phyloP scores from a whole-genome alignment of 2,329 filamentous ascomycete species.

The Trichoderma sp. region DNA sequence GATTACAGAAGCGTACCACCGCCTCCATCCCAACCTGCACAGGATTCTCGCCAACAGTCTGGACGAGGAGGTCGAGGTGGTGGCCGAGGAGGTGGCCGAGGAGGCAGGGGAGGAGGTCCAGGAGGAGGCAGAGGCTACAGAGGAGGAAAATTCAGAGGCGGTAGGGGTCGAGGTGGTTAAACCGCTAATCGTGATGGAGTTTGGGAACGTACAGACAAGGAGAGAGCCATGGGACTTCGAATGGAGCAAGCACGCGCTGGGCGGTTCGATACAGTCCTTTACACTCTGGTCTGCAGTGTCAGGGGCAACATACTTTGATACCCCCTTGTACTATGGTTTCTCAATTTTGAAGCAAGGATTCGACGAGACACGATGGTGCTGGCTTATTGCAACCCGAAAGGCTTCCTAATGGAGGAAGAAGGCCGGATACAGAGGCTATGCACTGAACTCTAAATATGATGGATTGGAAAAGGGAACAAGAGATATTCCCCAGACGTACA shows the following conservation, averaged over 20 bases:
- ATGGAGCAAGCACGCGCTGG: conserved; percentile 1
- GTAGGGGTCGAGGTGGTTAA: background rate
- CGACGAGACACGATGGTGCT: background rate
- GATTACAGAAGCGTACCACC: conserved; percentile 35
- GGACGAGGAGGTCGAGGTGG: conserved; percentile 21
- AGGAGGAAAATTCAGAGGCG: conserved; percentile 2
- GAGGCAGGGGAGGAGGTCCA: conserved; percentile 17
- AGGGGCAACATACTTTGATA: conserved; percentile 3
- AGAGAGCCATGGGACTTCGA: background rate
- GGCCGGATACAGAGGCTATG: background rate
- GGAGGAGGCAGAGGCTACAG: conserved; percentile 1
- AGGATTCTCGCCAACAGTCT: background rate
- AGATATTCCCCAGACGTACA: background rate
- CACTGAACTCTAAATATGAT: background rate
- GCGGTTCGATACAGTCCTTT: conserved; percentile 17
- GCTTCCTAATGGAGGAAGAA: background rate
- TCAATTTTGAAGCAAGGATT: background rate
- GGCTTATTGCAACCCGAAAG: background rate
- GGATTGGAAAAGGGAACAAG: background rate
- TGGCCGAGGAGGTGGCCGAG: conserved; percentile 30
- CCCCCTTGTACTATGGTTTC: conserved; percentile 1
- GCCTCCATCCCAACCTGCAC: conserved; percentile 25
- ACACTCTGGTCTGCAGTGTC: background rate
- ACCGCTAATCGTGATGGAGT: background rate
- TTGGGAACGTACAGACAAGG: background rate